Evolutionary conservation across 352 stramenopile genomes (phyloP).

Genomic region (Pythium apleroticum): DNA sequence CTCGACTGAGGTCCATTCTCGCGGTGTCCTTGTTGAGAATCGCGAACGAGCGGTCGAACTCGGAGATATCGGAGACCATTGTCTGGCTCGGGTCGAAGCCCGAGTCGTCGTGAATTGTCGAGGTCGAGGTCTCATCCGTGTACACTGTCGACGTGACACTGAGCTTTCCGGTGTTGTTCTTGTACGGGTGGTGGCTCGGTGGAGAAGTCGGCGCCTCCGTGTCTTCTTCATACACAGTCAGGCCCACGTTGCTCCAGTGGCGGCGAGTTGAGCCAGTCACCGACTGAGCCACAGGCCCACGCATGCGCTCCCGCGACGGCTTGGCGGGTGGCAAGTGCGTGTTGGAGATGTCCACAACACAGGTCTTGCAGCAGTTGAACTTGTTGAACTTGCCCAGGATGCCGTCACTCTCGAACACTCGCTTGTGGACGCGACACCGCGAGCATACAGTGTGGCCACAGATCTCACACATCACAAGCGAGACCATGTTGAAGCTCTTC

Average conservation of each 20-base stretch:
- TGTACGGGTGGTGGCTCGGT: neutral
- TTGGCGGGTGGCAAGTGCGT: conserved; percentile 24
- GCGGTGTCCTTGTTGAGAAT: conserved; percentile 16
- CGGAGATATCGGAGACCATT: conserved; percentile 19
- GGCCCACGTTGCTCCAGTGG: conserved; percentile 15
- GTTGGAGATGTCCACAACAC: conserved; percentile 21
- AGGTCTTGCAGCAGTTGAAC: conserved; percentile 29
- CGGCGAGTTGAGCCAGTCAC: neutral
- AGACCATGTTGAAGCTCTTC: conserved; percentile 22
- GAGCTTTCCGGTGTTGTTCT: conserved; percentile 12
- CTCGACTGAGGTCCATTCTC: neutral
- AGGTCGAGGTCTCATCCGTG: conserved; percentile 14
- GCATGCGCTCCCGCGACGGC: conserved; percentile 2
- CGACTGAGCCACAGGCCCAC: neutral
- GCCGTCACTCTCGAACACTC: conserved; percentile 25
- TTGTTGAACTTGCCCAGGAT: conserved; percentile 26
- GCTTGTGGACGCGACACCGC: conserved; percentile 26
- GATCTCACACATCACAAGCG: conserved; percentile 24
- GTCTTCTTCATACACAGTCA: conserved; percentile 24
- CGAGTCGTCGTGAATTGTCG: conserved; percentile 7
- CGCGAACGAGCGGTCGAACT: conserved; percentile 24
- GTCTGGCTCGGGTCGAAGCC: conserved; percentile 12
- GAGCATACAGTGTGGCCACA: conserved; percentile 23
- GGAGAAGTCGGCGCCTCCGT: neutral
- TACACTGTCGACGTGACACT: conserved; percentile 16